These are phyloP conservation scores for Ilex asprella DNA, from an alignment of 257 asterid genomes.

Conservation along the genomic window DNA sequence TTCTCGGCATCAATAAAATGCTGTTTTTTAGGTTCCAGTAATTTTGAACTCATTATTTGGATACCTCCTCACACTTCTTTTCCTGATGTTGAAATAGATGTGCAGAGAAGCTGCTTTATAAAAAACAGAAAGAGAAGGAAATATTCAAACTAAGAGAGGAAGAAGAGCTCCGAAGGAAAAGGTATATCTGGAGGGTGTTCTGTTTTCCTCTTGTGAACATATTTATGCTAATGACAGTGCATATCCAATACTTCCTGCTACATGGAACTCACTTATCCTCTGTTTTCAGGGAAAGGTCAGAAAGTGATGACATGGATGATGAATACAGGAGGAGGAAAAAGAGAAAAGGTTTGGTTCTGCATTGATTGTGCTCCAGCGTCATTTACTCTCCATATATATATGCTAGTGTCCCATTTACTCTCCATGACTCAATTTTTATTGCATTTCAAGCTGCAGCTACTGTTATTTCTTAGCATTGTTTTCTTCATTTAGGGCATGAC, in stretches of 20 bases:
- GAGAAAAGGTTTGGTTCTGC: constrained; percentile 49
- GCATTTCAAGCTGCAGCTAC: background rate
- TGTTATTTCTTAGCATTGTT: background rate
- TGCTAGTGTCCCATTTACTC: background rate
- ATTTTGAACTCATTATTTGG: background rate
- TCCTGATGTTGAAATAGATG: constrained; percentile 43
- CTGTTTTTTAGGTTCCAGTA: background rate
- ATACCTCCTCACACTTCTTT: background rate
- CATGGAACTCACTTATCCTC: constrained; percentile 13
- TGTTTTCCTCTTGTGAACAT: background rate
- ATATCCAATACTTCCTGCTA: background rate
- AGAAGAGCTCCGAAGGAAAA: constrained; percentile 44
- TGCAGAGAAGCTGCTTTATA: constrained; percentile 79
- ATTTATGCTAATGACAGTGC: background rate
- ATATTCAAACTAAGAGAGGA: constrained; percentile 32
- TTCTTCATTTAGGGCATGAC: background rate
- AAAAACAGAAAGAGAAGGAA: constrained; percentile 72
- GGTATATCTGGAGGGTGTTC: constrained; percentile 26
- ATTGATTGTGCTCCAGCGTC: background rate
- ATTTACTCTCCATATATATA: background rate
- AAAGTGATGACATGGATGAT: constrained; percentile 41
- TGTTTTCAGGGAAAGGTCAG: constrained; percentile 61
- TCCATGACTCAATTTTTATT: background rate
- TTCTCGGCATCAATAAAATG: background rate
- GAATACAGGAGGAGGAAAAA: constrained; percentile 39